Evolutionary conservation across 441 rosid genomes (phyloP), one percentile per base, ranked within the genome.

Genomic region (Manihot esculenta): DNA sequence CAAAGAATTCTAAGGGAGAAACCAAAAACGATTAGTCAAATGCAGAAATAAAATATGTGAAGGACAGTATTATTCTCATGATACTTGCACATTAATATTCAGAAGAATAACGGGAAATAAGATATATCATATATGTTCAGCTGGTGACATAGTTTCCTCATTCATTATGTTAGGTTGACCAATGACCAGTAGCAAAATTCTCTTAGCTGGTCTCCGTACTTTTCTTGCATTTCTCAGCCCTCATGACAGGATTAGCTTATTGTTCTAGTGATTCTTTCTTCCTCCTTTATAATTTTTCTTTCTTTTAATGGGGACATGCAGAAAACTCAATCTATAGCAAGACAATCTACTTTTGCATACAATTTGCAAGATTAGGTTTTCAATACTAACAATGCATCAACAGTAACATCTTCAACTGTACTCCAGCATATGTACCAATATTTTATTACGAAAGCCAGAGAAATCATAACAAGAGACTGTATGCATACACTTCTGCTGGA

Each of bases 401-500:
- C 35, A 9, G 23, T 17, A 51, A 21, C 35, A 5, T 10, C 0
- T 10, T 47, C 12, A 69, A 62, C 12, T 49, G 61, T 35, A 70
- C 67, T 54, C 18, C 30, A 58, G 5, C 58, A 57, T 45, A 26
- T 44, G 27, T 30, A 9, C 24, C 48, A 14, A 55, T 56, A 64
- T 3, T 20, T 14, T 68, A 56, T 20, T 35, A 56, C 17, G 24
- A 58, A 62, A 58, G 21, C 20, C 30, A 50, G 13, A 60, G n/a
- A 38, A 27, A 35, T 2, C 18, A 71, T 26, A 68, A 38, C n/a
- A 7, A 33, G 50, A 80, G 74, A 59, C 41, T 9, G 41, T 0
- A 44, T n/a, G 48, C 77, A 45, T 77, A 80, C 81, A 80, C 9
- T 45, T 74, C 6, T 30, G 26, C 44, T 33, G 81, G 84, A 64